phyloP scores from a whole-genome alignment of 495 filamentous ascomycete genomes.

The Jackrogersella minutella region DNA sequence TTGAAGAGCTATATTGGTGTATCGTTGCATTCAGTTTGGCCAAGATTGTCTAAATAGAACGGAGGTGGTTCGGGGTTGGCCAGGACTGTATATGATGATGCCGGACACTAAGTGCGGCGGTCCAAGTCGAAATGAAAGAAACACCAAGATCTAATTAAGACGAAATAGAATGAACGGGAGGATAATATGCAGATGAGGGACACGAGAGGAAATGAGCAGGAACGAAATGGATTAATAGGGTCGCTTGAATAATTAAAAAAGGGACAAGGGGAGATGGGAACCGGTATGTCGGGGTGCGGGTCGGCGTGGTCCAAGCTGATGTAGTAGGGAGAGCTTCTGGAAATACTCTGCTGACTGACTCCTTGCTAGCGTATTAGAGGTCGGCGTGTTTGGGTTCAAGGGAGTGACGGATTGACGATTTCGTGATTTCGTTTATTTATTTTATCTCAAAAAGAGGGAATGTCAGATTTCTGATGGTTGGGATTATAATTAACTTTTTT shows the following conservation, averaged over 20 bases:
- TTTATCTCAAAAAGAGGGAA: slow-evolving; percentile 13
- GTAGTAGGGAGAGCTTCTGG: slow-evolving; percentile 42
- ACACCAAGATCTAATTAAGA: slow-evolving; percentile 9
- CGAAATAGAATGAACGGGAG: slow-evolving; percentile 21
- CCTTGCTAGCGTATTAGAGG: slow-evolving; percentile 46
- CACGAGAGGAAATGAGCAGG: slow-evolving; percentile 41
- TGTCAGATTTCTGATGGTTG: slow-evolving; percentile 9
- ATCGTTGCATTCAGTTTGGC: slow-evolving; percentile 42
- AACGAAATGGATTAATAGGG: slow-evolving; percentile 43
- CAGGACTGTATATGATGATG: slow-evolving; percentile 29
- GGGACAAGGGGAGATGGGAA: slow-evolving; percentile 41
- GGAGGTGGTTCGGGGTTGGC: slow-evolving; percentile 3
- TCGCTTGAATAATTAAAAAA: slow-evolving; percentile 45
- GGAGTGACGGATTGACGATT: slow-evolving; percentile 47
- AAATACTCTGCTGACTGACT: slow-evolving; percentile 44
- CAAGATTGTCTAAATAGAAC: slow-evolving; percentile 17
- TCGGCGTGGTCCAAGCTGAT: slow-evolving; percentile 43
- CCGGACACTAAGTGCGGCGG: slow-evolving; percentile 1
- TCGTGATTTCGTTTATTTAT: too few relatives aligned
- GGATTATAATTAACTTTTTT: slow-evolving; percentile 22
- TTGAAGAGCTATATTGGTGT: slow-evolving; percentile 41
- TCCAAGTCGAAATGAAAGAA: slow-evolving; percentile 7
- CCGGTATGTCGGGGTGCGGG: slow-evolving; percentile 45
- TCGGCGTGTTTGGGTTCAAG: slow-evolving; percentile 40
- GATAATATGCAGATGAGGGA: slow-evolving; percentile 17